phyloP scores from a whole-genome alignment of 1,284 basidiomycete genomes.

The Kwoniella shivajii region DNA sequence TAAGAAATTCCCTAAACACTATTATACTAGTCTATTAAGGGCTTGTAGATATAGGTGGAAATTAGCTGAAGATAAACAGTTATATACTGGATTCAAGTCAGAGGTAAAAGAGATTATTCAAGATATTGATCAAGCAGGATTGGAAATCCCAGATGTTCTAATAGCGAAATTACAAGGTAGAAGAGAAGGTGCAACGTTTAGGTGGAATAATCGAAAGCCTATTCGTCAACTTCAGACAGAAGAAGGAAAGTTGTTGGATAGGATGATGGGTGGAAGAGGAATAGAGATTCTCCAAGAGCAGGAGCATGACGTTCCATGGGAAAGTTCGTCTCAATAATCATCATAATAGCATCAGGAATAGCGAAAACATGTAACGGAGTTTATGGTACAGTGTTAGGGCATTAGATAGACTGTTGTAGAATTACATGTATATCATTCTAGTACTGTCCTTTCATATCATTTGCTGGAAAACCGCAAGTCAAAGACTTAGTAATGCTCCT shows the following conservation, averaged over 20 bases:
- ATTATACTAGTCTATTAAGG: conserved; percentile 24
- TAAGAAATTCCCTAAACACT: conserved; percentile 12
- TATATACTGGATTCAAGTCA: background rate
- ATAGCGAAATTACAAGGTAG: conserved; percentile 1
- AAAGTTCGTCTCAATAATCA: no score
- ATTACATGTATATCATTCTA: no score
- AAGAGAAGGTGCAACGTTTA: background rate
- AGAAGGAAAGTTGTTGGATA: conserved; percentile 1
- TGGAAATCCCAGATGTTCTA: conserved; percentile 12
- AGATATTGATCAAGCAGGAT: conserved; percentile 19
- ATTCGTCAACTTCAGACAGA: background rate
- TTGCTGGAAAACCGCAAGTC: no score
- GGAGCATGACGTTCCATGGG: background rate
- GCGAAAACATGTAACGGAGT: no score
- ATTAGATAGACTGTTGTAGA: no score
- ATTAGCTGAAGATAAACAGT: conserved; percentile 12
- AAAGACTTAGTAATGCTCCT: no score
- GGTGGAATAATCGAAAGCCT: background rate
- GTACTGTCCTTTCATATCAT: no score
- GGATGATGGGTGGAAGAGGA: background rate
- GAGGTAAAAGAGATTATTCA: conserved; percentile 16
- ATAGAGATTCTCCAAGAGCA: background rate
- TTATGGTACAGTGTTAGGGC: no score
- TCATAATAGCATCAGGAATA: no score
- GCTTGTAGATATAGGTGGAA: conserved; percentile 22